Evolutionary conservation across 805 yeast species (phyloP).

Genomic region (Spathaspora girioi): DNA sequence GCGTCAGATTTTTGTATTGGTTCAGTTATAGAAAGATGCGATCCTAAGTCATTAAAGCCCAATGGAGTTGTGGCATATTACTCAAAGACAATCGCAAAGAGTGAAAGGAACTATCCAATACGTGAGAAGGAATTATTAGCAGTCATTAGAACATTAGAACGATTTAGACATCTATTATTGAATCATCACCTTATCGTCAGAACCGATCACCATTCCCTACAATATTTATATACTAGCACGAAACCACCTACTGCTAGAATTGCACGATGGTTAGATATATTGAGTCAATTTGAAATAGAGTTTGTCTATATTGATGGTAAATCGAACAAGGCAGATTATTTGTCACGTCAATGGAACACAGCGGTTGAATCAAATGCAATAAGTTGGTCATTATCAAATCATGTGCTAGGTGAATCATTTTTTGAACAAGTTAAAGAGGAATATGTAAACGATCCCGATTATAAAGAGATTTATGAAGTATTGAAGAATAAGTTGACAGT

Average conservation of each 20-base stretch:
- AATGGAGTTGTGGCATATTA: slow-evolving; percentile 1
- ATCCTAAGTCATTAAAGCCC: not conserved
- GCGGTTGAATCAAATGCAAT: not conserved
- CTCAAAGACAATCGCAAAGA: not conserved
- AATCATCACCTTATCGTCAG: not conserved
- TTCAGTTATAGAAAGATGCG: not conserved
- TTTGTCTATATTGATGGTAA: slow-evolving; percentile 1
- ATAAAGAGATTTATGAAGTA: too few species aligned
- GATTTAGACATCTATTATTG: too few species aligned
- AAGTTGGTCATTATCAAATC: not conserved
- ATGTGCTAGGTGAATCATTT: not conserved
- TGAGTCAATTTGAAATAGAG: slow-evolving; percentile 1
- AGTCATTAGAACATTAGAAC: not conserved
- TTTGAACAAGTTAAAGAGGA: not conserved
- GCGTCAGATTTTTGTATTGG: slow-evolving; percentile 1
- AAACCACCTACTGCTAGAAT: not conserved
- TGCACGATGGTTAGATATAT: not conserved
- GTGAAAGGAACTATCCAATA: not conserved
- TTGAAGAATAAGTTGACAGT: too few species aligned
- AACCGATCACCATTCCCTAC: slow-evolving; percentile 1
- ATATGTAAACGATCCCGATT: too few species aligned
- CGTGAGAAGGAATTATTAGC: not conserved
- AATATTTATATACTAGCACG: not conserved
- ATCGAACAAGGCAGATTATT: not conserved
- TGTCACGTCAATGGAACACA: not conserved